Evolutionary conservation across 768 basidiomycete genomes (phyloP).

Genomic region (Phaffia australis): DNA sequence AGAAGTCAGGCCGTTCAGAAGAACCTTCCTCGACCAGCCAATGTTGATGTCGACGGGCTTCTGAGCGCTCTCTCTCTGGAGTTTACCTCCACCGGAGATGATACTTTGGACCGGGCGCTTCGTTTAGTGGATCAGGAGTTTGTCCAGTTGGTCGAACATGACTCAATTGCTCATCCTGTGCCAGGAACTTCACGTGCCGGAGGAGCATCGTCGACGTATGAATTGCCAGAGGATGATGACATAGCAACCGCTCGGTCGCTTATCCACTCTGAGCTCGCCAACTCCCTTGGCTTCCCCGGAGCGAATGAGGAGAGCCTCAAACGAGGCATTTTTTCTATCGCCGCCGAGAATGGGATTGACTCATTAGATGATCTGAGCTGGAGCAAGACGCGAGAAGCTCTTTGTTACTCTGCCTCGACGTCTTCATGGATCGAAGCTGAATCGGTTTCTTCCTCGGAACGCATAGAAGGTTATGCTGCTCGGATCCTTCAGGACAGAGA

Average conservation of each 20-base stretch:
- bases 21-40: constrained; percentile 72
- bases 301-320: constrained; percentile 69
- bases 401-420: constrained; percentile 52
- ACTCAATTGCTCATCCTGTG: constrained; percentile 73
- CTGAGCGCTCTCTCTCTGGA: constrained; percentile 47
- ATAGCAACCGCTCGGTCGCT: constrained; percentile 57
- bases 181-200: constrained; percentile 75
- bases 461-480: constrained; percentile 53
- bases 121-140: constrained; percentile 67
- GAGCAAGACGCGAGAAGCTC: constrained; percentile 53
- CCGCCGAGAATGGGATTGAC: constrained; percentile 40
- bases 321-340: constrained; percentile 57
- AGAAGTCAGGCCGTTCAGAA: constrained; percentile 70
- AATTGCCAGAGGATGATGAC: constrained; percentile 50
- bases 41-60: constrained; percentile 60
- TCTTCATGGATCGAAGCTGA: constrained; percentile 58
- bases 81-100: constrained; percentile 31
- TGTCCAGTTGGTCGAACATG: constrained; percentile 67
- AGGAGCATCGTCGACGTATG: constrained; percentile 50
- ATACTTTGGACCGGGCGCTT: constrained; percentile 46
- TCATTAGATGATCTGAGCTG: constrained; percentile 46
- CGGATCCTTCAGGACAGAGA: constrained; percentile 56
- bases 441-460: constrained; percentile 36
- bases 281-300: constrained; percentile 69
- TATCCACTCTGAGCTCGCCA: constrained; percentile 71